phyloP scores from a whole-genome alignment of 192 early-diverging fungal species.

The Oehlia diaphana region DNA sequence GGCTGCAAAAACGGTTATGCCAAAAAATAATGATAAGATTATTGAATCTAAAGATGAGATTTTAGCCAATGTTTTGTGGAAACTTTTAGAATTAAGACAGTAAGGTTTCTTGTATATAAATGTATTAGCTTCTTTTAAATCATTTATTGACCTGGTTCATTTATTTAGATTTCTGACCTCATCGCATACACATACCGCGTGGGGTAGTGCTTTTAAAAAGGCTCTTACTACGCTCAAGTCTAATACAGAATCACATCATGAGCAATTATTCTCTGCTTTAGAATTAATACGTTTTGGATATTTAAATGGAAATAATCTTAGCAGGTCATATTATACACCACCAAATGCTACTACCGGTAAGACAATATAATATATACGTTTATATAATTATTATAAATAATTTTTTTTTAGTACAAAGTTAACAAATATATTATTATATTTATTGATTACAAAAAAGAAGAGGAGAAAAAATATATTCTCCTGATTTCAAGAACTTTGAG shows the following conservation, averaged over 20 bases:
- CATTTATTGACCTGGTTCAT: conserved; percentile 29
- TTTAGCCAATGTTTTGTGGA: conserved; percentile 43
- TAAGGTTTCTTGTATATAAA: conserved; percentile 6
- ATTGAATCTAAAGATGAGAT: conserved; percentile 44
- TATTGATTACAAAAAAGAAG: conserved; percentile 26
- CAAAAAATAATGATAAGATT: conserved; percentile 31
- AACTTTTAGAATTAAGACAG: conserved; percentile 44
- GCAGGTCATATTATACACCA: conserved; percentile 38
- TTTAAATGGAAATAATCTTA: conserved; percentile 48
- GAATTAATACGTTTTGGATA: conserved; percentile 52
- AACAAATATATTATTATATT: conserved; percentile 20
- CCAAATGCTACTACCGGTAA: not conserved
- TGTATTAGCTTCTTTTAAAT: conserved; percentile 6
- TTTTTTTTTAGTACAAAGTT: conserved; percentile 36
- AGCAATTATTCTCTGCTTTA: conserved; percentile 53
- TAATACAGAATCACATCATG: conserved; percentile 36
- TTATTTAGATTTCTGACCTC: conserved; percentile 42
- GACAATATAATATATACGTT: conserved; percentile 27
- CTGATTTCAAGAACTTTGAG: conserved; percentile 54
- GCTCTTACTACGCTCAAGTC: conserved; percentile 33
- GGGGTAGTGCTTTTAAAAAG: conserved; percentile 43
- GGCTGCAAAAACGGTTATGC: conserved; percentile 37
- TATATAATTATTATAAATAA: conserved; percentile 19
- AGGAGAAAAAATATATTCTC: conserved; percentile 40
- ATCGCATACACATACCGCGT: conserved; percentile 37